Conservation (phyloP, 2,329 filamentous ascomycete genomes). For the Colletotrichum spaethianum region DNA sequence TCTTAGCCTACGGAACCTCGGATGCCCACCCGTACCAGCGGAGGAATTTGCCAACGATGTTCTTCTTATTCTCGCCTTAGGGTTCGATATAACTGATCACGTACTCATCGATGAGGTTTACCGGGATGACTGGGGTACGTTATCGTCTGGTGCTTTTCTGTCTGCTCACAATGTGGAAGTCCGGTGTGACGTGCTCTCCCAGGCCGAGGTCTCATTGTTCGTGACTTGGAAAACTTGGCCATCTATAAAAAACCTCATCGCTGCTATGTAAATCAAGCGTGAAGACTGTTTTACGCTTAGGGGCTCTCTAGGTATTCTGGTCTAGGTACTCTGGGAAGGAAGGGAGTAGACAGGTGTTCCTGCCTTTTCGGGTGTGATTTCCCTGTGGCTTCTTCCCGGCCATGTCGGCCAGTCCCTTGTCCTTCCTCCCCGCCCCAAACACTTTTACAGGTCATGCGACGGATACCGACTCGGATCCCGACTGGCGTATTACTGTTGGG, state of each 20-base stretch:
- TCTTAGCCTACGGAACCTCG: slow-evolving; percentile 14
- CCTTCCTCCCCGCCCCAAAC: not conserved
- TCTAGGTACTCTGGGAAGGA: not conserved
- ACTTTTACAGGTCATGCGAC: not conserved
- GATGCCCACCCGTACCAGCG: slow-evolving; percentile 4
- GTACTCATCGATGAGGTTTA: not conserved
- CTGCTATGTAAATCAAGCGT: not conserved
- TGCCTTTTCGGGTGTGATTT: not conserved
- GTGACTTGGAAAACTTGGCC: not conserved
- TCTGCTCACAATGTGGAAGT: not conserved
- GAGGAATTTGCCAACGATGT: not conserved
- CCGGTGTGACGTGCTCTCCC: not conserved
- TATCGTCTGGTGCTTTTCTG: not conserved
- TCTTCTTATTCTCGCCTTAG: not conserved
- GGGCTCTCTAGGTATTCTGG: no score
- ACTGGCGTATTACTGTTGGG: not conserved
- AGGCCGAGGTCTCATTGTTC: not conserved
- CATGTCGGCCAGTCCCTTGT: not conserved
- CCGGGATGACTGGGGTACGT: not conserved
- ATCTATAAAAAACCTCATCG: not conserved
- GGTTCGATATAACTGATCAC: not conserved
- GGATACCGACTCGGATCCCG: not conserved
- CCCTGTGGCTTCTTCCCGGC: not conserved
- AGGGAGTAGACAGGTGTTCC: not conserved
- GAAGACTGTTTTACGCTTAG: not conserved